A percentile compares a stretch with the other conserved stretches of the same genome.
These are phyloP conservation scores for Cordyceps cateniannulata DNA, from an alignment of 2,329 filamentous ascomycete species.

Conservation along the genomic window DNA sequence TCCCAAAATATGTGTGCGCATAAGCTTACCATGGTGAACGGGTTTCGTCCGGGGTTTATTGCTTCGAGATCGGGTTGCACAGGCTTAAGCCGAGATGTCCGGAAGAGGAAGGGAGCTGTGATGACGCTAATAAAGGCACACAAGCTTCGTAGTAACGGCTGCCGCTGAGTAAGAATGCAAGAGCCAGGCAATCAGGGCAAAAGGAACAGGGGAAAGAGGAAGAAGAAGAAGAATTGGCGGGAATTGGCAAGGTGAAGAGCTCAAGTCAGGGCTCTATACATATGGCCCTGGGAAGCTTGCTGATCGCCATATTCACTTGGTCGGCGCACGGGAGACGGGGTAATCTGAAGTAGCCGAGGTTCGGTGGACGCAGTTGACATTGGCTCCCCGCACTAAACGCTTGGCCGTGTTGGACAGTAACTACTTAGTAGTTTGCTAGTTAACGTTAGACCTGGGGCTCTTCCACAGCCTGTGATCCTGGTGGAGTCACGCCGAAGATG, in stretches of 20 bases:
- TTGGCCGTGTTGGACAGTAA: not conserved
- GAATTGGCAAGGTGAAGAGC: not conserved
- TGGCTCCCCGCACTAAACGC: not conserved
- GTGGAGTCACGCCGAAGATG: not conserved
- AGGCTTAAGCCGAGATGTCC: not conserved
- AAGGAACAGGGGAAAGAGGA: not conserved
- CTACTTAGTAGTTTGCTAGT: no score
- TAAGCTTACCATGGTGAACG: slow-evolving; percentile 9
- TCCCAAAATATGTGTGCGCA: not conserved
- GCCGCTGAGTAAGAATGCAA: not conserved
- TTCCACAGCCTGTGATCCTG: no score
- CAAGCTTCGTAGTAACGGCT: not conserved
- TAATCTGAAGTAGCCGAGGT: not conserved
- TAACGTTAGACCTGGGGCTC: no score
- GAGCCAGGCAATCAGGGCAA: not conserved
- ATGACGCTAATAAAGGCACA: not conserved
- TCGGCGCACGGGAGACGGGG: not conserved
- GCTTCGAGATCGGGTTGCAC: not conserved
- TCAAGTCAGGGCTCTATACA: not conserved
- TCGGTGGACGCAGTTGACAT: not conserved
- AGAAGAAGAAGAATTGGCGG: not conserved
- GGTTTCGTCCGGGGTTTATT: not conserved
- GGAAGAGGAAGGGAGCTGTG: not conserved
- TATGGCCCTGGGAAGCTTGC: not conserved
- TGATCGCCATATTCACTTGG: not conserved